Evolutionary conservation across 257 asterid species (phyloP).

Genomic region (Solanum bulbocastanum): DNA sequence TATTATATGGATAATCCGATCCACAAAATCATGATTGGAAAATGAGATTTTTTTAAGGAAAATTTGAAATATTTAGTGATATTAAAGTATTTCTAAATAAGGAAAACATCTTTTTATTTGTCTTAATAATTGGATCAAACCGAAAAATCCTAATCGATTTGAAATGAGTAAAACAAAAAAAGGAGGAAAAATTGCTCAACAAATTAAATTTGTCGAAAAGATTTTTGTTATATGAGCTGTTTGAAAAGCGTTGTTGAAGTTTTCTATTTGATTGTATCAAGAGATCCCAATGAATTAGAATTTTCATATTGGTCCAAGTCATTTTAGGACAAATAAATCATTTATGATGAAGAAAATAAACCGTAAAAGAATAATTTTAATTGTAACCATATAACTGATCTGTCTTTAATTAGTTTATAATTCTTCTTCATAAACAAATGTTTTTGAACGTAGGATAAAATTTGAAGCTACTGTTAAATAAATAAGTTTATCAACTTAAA

Average conservation of each 20-base stretch:
- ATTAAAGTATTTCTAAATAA: not conserved
- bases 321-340: not conserved
- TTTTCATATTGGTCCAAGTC: not conserved
- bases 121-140: not conserved
- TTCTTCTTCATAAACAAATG: not conserved
- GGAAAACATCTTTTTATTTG: not conserved
- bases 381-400: not conserved
- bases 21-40: no score
- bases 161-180: not conserved
- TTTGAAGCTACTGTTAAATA: not conserved
- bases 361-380: not conserved
- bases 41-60: no score
- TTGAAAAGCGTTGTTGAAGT: not conserved
- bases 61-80: not conserved
- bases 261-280: not conserved
- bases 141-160: not conserved
- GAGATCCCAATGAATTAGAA: accelerated
- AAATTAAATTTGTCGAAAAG: not conserved
- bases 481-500: not conserved
- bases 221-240: not conserved
- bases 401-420: not conserved
- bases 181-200: not conserved
- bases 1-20: not conserved
- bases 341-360: not conserved
- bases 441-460: not conserved